Evolutionary conservation across 306 rosid genomes (phyloP).

Genomic region (Cicer arietinum): DNA sequence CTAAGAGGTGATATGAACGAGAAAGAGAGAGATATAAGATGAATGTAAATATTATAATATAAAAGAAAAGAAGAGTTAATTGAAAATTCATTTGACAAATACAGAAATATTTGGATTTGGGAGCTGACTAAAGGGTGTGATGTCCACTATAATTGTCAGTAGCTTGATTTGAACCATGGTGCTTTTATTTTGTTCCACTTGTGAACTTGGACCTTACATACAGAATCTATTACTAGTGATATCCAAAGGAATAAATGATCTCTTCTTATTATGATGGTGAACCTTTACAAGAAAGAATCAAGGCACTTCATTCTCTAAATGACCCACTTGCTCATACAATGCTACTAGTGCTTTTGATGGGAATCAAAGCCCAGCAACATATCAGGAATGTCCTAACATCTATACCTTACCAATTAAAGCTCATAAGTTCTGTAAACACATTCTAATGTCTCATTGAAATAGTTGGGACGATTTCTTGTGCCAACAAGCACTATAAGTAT

Average conservation of each 20-base stretch:
- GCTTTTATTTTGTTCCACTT: constrained; percentile 22
- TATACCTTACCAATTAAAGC: constrained; percentile 12
- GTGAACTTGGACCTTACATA: not conserved
- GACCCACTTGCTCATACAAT: not conserved
- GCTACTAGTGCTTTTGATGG: not conserved
- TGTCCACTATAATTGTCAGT: not conserved
- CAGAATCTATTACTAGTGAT: not conserved
- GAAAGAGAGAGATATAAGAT: not conserved
- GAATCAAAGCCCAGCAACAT: not conserved
- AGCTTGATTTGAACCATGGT: constrained; percentile 12
- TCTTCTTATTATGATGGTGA: not conserved
- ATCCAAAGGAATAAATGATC: not conserved
- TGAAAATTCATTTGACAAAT: not conserved
- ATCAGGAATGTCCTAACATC: constrained; percentile 10
- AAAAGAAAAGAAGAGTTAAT: no score
- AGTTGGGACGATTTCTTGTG: constrained; percentile 26
- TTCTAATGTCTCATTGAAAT: not conserved
- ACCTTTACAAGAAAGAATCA: not conserved
- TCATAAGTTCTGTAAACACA: not conserved
- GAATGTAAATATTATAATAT: not conserved
- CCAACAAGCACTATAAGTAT: constrained; percentile 1
- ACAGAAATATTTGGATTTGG: not conserved
- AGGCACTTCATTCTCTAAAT: constrained; percentile 12
- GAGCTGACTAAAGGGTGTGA: constrained; percentile 24
- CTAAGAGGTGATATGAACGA: not conserved